phyloP scores from a whole-genome alignment of 2,329 filamentous ascomycete species.

The Cercospora zeina region DNA sequence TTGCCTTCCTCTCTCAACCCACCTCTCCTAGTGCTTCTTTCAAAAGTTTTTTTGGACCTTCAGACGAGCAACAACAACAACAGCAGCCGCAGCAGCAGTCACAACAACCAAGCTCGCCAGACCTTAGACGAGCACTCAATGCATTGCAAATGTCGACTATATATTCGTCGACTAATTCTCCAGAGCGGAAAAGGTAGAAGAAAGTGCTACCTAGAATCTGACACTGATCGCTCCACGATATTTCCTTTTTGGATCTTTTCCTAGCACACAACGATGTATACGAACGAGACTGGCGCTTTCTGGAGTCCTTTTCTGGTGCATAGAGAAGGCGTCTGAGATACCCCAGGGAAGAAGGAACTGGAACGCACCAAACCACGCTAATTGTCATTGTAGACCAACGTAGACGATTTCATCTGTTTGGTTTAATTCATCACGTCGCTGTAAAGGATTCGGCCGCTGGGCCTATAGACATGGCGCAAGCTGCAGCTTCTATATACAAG shows the following conservation, averaged over 20 bases:
- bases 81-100: neutral
- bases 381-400: neutral
- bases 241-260: neutral
- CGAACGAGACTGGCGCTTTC: neutral
- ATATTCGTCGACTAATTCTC: neutral
- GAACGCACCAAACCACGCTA: neutral
- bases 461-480: neutral
- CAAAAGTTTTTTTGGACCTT: slow-evolving; percentile 24
- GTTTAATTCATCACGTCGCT: neutral
- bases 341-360: neutral
- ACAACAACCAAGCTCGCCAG: slow-evolving; percentile 22
- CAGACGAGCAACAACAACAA: slow-evolving; percentile 2
- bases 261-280: neutral
- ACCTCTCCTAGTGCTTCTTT: slow-evolving; percentile 29
- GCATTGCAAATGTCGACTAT: slow-evolving; percentile 28
- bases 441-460: neutral
- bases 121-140: slow-evolving; percentile 19
- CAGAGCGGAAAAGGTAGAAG: neutral
- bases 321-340: slow-evolving; percentile 1
- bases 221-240: neutral
- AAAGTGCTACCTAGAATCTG: too few species aligned
- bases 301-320: neutral
- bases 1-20: slow-evolving; percentile 29
- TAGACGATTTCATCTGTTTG: neutral
- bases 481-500: neutral